Evolutionary conservation across 352 stramenopile species (phyloP), one percentile per base, ranked within the genome.

Genomic region (Phytopythium cucurbitacearum): DNA sequence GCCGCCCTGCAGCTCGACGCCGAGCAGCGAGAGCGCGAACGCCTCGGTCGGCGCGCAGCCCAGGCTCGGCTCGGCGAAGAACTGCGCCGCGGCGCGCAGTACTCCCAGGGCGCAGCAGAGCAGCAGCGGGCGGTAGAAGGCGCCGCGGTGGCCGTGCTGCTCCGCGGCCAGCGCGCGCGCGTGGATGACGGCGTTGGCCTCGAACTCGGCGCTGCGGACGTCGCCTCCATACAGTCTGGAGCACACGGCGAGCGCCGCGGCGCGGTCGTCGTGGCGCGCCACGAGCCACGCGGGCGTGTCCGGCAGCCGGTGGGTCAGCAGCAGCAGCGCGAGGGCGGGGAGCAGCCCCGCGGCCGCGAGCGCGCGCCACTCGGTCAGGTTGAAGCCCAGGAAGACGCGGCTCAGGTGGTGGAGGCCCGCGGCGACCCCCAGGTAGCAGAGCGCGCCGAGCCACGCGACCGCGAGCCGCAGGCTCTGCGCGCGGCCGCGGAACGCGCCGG

Each of bases 281-380:
- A 94, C 64, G 52, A 94, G 77, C 80, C 77, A 94, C 53, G 83
- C 85, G 3, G 80, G 80, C n/a, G 80, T 90, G 56, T 90, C 83
- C 0, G 80, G 79, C 13, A 93, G 65, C 12, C 73, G 73, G 56
- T 93, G 83, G 40, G 80, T 76, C 36, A 82, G 63, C 10, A 89
- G 52, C 37, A 93, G 53, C 40, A 93, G 52, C 40, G 67, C 9
- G 5, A 93, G 45, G 0, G 70, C 78, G 7, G 80, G 80, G 6
- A 71, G 36, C 5, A 90, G 52, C 4, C 78, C 75, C 16, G 67
- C 59, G 15, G 87, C 62, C 15, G 80, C 74, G 37, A 91, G 54
- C 33, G 81, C 60, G 49, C 88, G 90, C 80, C 83, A 94, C 54
- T 91, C 83, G 62, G 66, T 81, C n/a, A 94, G 64, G 54, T 88